Conservation (phyloP, 1,284 basidiomycete species). For the Rhodotorula sp. region DNA sequence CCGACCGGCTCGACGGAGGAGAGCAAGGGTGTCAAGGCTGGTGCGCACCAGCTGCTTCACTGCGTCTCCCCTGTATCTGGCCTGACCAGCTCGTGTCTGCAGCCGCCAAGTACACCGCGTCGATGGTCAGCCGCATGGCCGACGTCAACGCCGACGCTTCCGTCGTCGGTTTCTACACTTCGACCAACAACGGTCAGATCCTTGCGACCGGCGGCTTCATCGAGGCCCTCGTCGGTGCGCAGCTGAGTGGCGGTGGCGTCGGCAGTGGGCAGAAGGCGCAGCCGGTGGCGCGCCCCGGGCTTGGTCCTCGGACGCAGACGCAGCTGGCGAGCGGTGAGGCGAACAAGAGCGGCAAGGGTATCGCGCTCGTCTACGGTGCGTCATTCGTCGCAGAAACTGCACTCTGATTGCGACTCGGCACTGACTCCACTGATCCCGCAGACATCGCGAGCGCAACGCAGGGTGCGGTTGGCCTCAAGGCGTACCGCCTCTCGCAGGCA, state of each 20-base stretch:
- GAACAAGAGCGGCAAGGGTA: slow-evolving; percentile 64
- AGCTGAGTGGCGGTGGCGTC: slow-evolving; percentile 71
- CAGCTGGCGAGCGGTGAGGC: slow-evolving; percentile 27
- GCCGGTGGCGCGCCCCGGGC: slow-evolving; percentile 49
- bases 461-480: slow-evolving; percentile 86
- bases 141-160: slow-evolving; percentile 94
- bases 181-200: slow-evolving; percentile 57
- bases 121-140: slow-evolving; percentile 81
- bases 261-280: slow-evolving; percentile 60
- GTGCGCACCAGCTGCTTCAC: slow-evolving; percentile 29
- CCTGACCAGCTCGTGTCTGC: neutral
- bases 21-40: slow-evolving; percentile 67
- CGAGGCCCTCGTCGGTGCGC: slow-evolving; percentile 83
- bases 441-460: slow-evolving; percentile 62
- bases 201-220: slow-evolving; percentile 81
- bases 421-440: neutral
- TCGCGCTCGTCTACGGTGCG: slow-evolving; percentile 85
- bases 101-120: slow-evolving; percentile 65
- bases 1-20: slow-evolving; percentile 63
- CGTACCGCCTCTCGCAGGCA: slow-evolving; percentile 79
- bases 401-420: neutral
- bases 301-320: slow-evolving; percentile 23
- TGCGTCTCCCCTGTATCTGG: neutral
- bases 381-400: neutral
- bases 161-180: slow-evolving; percentile 95